These are phyloP conservation scores for Colletotrichum lini DNA, from an alignment of 2,329 filamentous ascomycete genomes.

Conservation along the genomic window DNA sequence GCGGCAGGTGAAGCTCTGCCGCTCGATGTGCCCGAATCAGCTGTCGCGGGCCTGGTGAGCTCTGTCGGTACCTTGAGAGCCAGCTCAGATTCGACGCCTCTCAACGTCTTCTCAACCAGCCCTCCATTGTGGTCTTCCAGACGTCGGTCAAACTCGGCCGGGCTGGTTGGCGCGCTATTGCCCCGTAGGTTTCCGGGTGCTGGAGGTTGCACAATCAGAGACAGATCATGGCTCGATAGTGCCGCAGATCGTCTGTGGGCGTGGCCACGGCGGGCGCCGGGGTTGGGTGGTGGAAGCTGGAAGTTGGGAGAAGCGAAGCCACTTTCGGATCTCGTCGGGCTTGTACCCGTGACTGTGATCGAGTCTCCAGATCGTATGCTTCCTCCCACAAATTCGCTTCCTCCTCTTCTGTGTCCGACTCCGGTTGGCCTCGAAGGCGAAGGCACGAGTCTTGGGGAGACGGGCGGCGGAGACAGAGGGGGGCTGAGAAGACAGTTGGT, in stretches of 20 bases:
- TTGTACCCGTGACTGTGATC: slow-evolving; percentile 76
- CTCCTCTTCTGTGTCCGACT: slow-evolving; percentile 84
- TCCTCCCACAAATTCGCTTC: slow-evolving; percentile 89
- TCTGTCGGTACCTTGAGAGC: slow-evolving; percentile 41
- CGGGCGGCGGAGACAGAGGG: slow-evolving; percentile 64
- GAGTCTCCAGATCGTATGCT: slow-evolving; percentile 72
- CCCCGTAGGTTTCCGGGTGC: slow-evolving; percentile 67
- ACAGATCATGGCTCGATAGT: slow-evolving; percentile 87
- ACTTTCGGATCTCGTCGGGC: slow-evolving; percentile 75
- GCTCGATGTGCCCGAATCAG: slow-evolving; percentile 42
- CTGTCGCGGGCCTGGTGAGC: slow-evolving; percentile 24
- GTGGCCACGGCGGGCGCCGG: slow-evolving; percentile 76
- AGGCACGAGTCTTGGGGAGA: slow-evolving; percentile 64
- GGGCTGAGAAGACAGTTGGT: slow-evolving; percentile 65
- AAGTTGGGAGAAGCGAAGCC: slow-evolving; percentile 72
- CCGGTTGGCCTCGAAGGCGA: slow-evolving; percentile 71
- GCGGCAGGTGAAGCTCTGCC: slow-evolving; percentile 48
- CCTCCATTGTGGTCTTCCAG: slow-evolving; percentile 22
- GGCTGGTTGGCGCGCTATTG: slow-evolving; percentile 76
- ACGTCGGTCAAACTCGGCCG: slow-evolving; percentile 60
- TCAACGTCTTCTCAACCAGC: slow-evolving; percentile 35
- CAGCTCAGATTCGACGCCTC: slow-evolving; percentile 40
- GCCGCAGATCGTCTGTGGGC: slow-evolving; percentile 86
- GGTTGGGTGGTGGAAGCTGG: slow-evolving; percentile 61
- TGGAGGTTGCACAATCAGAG: slow-evolving; percentile 74